Evolutionary conservation across 78 protist genomes (phyloP), one percentile per base, ranked within the genome.

Genomic region (slime mould (Dictyostelium discoideum)): DNA sequence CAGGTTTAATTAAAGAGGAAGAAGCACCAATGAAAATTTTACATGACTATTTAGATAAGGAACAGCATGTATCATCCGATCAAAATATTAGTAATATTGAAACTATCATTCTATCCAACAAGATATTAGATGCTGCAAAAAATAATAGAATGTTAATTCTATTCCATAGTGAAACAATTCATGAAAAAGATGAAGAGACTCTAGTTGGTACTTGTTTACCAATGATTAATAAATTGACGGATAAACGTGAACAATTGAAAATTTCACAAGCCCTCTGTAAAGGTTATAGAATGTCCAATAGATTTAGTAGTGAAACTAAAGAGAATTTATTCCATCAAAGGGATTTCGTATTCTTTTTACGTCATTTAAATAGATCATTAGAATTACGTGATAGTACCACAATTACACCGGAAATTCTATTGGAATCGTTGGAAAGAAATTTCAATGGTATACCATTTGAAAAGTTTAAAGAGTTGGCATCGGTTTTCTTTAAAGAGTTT

Each of bases 81-180:
- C 42, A 90, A 48, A 82, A 20, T 50, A 8, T 37, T 7, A 50
- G 29, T 20, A 80, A 90, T 32, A 82, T 90, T 6, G 60, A 60
- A 32, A 83, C 77, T 10, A 42, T 90, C 37, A 90, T 90, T 50
- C 46, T 90, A 7, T 90, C 95, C 2, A 90, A 90, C 42, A 80
- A 82, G n/a, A 69, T 90, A 8, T 54, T 90, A 29, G 95, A 90
- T 72, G 95, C 95, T 73, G 95, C 95, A 79, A 90, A 90, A 42
- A 82, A 77, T 13, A 90, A 82, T 72, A 72, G 95, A 65, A 90
- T 90, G 95, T n/a, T 90, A 16, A 26, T 90, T 22, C 20, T 90
- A 9, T 18, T 90, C 22, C 95, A 90, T 63, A 65, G 88, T 18
- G 60, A 14, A 10, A 82, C n/a, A 18, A 90, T 90, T 39, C 40